Evolutionary conservation across 306 rosid species (phyloP).

Genomic region (Citrullus colocynthis): DNA sequence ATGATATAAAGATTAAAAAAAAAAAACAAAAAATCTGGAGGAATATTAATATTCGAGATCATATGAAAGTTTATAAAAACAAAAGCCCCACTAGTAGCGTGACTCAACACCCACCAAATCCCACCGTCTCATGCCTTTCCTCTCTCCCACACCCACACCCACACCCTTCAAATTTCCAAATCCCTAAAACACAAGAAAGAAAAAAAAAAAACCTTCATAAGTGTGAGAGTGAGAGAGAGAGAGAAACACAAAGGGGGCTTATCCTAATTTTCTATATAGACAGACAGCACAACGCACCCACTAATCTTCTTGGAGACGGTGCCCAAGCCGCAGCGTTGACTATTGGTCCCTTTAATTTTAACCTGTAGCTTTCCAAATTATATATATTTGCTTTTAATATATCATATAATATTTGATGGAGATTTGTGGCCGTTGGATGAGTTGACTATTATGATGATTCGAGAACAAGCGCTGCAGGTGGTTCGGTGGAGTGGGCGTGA

Average conservation of each 20-base stretch:
- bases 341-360: background rate
- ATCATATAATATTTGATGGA: background rate
- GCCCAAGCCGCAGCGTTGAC: conserved; percentile 21
- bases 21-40: background rate
- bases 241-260: background rate
- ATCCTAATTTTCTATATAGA: conserved; percentile 15
- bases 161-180: background rate
- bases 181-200: background rate
- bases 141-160: background rate
- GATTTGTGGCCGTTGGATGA: conserved; percentile 4
- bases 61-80: background rate
- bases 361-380: background rate
- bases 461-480: conserved; percentile 24
- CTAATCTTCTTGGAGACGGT: conserved; percentile 22
- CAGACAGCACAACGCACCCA: conserved; percentile 14
- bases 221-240: background rate
- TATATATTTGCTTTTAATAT: background rate
- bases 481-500: conserved; percentile 40
- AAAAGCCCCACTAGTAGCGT: conserved; percentile 14
- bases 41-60: conserved; percentile 4
- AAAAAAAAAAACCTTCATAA: background rate
- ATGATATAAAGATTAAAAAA: background rate
- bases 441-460: conserved; percentile 48
- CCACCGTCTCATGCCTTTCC: conserved; percentile 15
- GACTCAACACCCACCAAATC: conserved; percentile 23